Conservation (phyloP, 345 rosid genomes). For the Camelina neglecta region DNA sequence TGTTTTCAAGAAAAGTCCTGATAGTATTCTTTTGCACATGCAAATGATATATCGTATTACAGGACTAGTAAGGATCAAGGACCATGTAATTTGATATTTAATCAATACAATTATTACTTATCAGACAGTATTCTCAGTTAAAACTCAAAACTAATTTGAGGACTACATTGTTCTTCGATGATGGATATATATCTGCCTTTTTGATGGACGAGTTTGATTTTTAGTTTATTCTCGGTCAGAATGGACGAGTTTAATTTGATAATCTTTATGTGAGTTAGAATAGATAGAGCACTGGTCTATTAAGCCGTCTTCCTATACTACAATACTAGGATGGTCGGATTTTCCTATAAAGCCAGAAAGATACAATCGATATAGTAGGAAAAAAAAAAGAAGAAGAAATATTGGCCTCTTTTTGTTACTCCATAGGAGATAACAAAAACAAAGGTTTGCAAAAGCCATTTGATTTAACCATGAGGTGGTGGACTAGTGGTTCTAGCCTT, state of each 20-base stretch:
- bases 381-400: background rate
- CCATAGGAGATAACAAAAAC: background rate
- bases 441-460: conserved; percentile 17
- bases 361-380: conserved; percentile 1
- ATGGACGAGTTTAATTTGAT: background rate
- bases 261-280: background rate
- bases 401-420: background rate
- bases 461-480: no score
- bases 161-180: background rate
- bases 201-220: conserved; percentile 9
- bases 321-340: background rate
- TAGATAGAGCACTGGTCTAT: conserved; percentile 9
- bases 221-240: background rate
- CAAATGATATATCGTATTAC: background rate
- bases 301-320: conserved; percentile 17
- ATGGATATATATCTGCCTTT: conserved; percentile 7
- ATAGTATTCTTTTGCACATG: background rate
- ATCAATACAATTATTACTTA: background rate
- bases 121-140: background rate
- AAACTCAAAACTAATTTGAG: conserved; percentile 1
- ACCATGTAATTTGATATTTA: no score
- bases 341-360: background rate
- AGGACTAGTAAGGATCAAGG: no score
- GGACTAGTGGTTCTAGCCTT: no score
- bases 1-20: conserved; percentile 34